Percentiles rank a stretch among this genome's conserved stretches.
Conservation (phyloP, 2,329 filamentous ascomycete species). For the Colletotrichum orchidophilum region DNA sequence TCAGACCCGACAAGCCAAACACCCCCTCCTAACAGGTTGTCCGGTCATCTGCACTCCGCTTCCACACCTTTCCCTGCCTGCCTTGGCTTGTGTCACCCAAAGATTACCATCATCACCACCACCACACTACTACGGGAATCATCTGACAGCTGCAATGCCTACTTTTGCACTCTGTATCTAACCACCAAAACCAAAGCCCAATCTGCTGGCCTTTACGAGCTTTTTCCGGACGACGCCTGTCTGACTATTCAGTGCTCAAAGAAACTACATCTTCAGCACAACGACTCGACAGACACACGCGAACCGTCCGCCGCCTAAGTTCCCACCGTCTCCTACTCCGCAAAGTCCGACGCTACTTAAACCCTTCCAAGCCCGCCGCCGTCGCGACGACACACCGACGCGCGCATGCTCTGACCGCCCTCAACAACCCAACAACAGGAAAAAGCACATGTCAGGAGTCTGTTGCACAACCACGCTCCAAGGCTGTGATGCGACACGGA, state of each 20-base stretch:
- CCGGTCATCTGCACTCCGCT: conserved; percentile 26
- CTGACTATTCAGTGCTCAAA: neutral
- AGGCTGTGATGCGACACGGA: conserved; percentile 31
- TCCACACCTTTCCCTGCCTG: conserved; percentile 13
- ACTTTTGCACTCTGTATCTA: neutral
- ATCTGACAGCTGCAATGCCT: conserved; percentile 9
- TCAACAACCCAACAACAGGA: neutral
- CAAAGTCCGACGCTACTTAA: neutral
- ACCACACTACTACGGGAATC: neutral
- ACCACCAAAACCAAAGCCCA: neutral
- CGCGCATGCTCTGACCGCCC: conserved; percentile 27
- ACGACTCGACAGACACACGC: neutral
- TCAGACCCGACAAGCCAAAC: conserved; percentile 9
- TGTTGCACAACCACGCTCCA: conserved; percentile 1
- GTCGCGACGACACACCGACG: conserved; percentile 19
- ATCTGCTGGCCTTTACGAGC: neutral
- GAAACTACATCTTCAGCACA: neutral
- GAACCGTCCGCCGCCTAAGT: neutral
- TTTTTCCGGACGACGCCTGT: neutral
- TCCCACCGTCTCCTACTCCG: neutral
- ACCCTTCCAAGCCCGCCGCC: neutral
- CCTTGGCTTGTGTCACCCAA: neutral
- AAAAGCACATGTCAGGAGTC: conserved; percentile 29
- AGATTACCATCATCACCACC: neutral
- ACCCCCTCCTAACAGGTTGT: conserved; percentile 1